phyloP scores from a whole-genome alignment of 352 stramenopile genomes.

The Globisporangium alternatum region DNA sequence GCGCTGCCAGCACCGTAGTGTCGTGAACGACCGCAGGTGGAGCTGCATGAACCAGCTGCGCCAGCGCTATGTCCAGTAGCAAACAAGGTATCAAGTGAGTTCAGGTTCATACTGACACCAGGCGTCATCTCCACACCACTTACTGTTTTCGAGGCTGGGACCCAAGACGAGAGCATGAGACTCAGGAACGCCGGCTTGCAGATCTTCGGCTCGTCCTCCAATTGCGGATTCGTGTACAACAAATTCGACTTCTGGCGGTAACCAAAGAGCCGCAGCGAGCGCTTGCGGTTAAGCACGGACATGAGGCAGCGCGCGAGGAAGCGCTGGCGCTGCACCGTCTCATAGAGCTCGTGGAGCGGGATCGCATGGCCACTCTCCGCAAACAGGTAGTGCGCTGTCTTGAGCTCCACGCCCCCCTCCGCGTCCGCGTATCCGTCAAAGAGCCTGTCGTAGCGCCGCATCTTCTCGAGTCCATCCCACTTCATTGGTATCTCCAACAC shows the following conservation, averaged over 20 bases:
- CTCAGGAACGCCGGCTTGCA: constrained; percentile 43
- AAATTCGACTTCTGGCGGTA: constrained; percentile 54
- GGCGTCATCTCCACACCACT: not conserved
- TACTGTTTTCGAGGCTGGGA: constrained; percentile 34
- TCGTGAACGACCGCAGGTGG: constrained; percentile 34
- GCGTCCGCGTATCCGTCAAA: constrained; percentile 56
- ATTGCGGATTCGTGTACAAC: constrained; percentile 28
- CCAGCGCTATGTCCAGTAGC: constrained; percentile 33
- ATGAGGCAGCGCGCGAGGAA: constrained; percentile 40
- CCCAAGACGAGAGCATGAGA: constrained; percentile 50
- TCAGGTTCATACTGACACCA: not conserved
- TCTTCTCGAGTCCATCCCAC: constrained; percentile 29
- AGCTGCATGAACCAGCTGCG: constrained; percentile 31
- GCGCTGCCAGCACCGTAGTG: constrained; percentile 29
- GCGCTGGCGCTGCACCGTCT: constrained; percentile 37
- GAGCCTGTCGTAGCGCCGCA: constrained; percentile 22
- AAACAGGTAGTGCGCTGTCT: constrained; percentile 48
- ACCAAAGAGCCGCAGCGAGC: constrained; percentile 59
- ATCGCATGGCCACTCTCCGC: constrained; percentile 32
- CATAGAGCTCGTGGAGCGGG: constrained; percentile 33
- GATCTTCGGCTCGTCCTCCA: constrained; percentile 40
- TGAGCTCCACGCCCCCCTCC: constrained; percentile 30
- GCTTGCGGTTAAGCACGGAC: constrained; percentile 40
- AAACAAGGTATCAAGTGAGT: not conserved
- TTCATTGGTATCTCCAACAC: constrained; percentile 39